These are phyloP conservation scores for Lichtheimia hyalospora DNA, from an alignment of 371 early-diverging fungal genomes.

Conservation along the genomic window DNA sequence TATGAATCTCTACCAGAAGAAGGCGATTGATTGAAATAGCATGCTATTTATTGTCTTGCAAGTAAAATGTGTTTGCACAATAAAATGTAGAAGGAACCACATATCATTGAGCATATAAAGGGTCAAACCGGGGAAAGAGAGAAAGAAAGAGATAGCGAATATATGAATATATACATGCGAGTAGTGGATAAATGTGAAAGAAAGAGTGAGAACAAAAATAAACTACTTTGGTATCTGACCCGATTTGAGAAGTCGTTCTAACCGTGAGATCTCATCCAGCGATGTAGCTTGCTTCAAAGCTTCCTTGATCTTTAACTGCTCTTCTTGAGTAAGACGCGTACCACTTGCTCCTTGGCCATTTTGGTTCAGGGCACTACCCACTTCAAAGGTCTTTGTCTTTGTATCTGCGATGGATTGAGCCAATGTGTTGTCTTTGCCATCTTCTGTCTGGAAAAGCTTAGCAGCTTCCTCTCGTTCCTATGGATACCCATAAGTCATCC, in stretches of 20 bases:
- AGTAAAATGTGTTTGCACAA: neutral
- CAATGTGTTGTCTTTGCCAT: slow-evolving; percentile 60
- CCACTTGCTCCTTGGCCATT: slow-evolving; percentile 25
- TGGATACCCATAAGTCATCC: neutral
- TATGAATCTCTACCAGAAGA: slow-evolving; percentile 39
- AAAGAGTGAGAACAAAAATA: neutral
- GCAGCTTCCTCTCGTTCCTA: slow-evolving; percentile 81
- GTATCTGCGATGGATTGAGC: slow-evolving; percentile 61
- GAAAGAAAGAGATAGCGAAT: neutral
- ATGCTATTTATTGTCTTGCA: neutral
- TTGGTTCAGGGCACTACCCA: slow-evolving; percentile 69
- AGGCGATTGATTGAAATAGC: slow-evolving; percentile 10
- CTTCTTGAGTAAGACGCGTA: slow-evolving; percentile 55
- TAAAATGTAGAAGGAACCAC: neutral
- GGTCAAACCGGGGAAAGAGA: no score
- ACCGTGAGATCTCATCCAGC: slow-evolving; percentile 73
- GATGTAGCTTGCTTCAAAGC: slow-evolving; percentile 77
- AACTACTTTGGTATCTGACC: slow-evolving; percentile 55
- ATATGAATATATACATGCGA: slow-evolving; percentile 1
- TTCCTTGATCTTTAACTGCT: slow-evolving; percentile 65
- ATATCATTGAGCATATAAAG: neutral
- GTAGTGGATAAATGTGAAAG: no score
- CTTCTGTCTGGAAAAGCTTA: slow-evolving; percentile 64
- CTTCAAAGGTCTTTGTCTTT: slow-evolving; percentile 72
- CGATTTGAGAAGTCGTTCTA: slow-evolving; percentile 69